These are phyloP conservation scores for Poteriospumella lacustris DNA, from an alignment of 108 stramenopile genomes.

Conservation along the genomic window DNA sequence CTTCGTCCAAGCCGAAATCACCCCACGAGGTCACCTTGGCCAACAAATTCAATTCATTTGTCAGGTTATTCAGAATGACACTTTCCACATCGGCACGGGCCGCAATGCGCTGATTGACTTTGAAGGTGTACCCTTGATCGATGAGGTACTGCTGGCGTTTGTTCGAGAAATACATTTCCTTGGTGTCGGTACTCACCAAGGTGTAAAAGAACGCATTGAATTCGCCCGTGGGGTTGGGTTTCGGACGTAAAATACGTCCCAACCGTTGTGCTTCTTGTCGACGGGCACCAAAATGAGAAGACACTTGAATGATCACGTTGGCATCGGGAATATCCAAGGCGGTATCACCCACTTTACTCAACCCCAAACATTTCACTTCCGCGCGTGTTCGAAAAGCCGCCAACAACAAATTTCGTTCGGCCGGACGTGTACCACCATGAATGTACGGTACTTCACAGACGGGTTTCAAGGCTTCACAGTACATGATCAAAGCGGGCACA, in stretches of 20 bases:
- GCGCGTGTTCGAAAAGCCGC: constrained; percentile 71
- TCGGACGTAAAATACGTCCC: constrained; percentile 94
- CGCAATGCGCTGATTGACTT: constrained; percentile 82
- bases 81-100: constrained; percentile 56
- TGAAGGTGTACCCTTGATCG: constrained; percentile 99
- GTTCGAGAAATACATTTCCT: constrained; percentile 93
- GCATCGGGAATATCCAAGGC: constrained; percentile 98
- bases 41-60: background rate
- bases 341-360: constrained; percentile 92
- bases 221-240: constrained; percentile 75
- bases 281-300: constrained; percentile 91
- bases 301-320: constrained; percentile 98
- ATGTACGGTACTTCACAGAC: constrained; percentile 47
- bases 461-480: constrained; percentile 68
- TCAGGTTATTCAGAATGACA: background rate
- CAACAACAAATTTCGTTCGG: constrained; percentile 82
- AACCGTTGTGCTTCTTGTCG: constrained; percentile 98
- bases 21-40: no score
- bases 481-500: constrained; percentile 79
- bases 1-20: no score
- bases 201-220: constrained; percentile 99
- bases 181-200: constrained; percentile 89
- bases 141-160: constrained; percentile 97
- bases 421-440: constrained; percentile 87
- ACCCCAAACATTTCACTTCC: constrained; percentile 21